Conservation (phyloP, 176 grass and related monocot genomes). For the Pharus latifolius region DNA sequence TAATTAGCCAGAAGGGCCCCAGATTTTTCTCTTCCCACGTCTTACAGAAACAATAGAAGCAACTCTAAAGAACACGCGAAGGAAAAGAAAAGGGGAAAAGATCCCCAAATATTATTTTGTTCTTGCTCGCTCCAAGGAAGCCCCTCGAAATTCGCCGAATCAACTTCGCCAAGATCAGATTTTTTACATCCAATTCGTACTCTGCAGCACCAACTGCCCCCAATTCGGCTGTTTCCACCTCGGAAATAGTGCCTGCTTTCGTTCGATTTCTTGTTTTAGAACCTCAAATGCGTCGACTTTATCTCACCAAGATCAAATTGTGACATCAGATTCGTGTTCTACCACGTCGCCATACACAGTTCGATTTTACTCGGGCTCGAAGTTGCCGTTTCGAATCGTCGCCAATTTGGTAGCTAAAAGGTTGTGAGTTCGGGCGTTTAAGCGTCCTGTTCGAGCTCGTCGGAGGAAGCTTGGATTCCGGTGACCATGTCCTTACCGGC, state of each 20-base stretch:
- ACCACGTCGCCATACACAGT: background rate
- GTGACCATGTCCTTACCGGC: slow-evolving; percentile 55
- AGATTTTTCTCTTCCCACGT: slow-evolving; percentile 7
- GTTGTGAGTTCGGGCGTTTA: background rate
- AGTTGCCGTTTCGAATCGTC: background rate
- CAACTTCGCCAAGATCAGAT: background rate
- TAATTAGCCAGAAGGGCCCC: slow-evolving; percentile 25
- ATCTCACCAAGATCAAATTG: background rate
- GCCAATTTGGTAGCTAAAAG: background rate
- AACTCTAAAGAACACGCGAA: slow-evolving; percentile 20
- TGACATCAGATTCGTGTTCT: background rate
- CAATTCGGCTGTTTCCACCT: background rate
- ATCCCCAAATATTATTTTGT: slow-evolving; percentile 8
- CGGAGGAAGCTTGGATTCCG: slow-evolving; percentile 13
- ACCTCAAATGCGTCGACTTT: slow-evolving; percentile 13
- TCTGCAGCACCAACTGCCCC: background rate
- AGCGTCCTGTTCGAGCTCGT: background rate
- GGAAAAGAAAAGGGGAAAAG: background rate
- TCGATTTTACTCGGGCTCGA: background rate
- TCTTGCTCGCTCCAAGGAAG: background rate
- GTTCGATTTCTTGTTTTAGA: background rate
- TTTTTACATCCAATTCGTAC: background rate
- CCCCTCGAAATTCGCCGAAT: background rate
- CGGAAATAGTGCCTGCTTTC: background rate
- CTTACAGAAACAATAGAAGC: slow-evolving; percentile 10